These are phyloP conservation scores for Colletotrichum tropicale DNA, from an alignment of 2,329 filamentous ascomycete genomes.

Conservation along the genomic window DNA sequence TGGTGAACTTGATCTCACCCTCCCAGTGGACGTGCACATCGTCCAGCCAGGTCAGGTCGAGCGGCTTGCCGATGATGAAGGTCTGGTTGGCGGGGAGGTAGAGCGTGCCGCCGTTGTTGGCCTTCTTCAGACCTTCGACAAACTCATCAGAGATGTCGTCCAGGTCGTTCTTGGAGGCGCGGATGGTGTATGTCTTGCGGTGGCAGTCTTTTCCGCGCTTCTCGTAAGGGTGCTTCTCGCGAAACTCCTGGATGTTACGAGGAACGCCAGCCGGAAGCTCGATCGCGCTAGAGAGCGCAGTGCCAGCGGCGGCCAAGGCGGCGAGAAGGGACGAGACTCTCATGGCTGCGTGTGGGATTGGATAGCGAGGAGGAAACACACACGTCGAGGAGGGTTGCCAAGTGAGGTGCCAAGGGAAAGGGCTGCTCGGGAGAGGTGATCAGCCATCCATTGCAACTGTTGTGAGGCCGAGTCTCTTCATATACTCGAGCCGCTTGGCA, in stretches of 20 bases:
- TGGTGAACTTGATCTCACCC: slow-evolving; percentile 51
- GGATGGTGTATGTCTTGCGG: slow-evolving; percentile 15
- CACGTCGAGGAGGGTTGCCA: neutral
- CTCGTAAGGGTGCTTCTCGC: slow-evolving; percentile 55
- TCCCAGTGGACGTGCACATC: slow-evolving; percentile 61
- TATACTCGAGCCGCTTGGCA: slow-evolving; percentile 13
- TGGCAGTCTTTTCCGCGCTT: slow-evolving; percentile 34
- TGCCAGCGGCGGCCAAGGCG: slow-evolving; percentile 20
- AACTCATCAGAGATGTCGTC: slow-evolving; percentile 37
- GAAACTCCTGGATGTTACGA: slow-evolving; percentile 27
- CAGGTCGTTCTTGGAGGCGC: slow-evolving; percentile 46
- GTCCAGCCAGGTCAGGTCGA: slow-evolving; percentile 66
- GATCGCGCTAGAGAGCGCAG: slow-evolving; percentile 9
- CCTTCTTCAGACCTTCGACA: slow-evolving; percentile 38
- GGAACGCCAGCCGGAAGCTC: slow-evolving; percentile 24
- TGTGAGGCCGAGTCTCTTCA: slow-evolving; percentile 5
- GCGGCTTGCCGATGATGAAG: slow-evolving; percentile 65
- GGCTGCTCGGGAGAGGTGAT: slow-evolving; percentile 11
- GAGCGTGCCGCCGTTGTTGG: slow-evolving; percentile 65
- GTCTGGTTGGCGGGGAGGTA: slow-evolving; percentile 56
- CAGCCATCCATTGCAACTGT: neutral
- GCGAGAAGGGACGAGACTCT: slow-evolving; percentile 21
- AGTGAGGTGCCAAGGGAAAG: neutral
- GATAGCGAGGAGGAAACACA: neutral
- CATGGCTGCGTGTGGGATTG: slow-evolving; percentile 18